Percentiles rank a stretch among this genome's conserved stretches.
Evolutionary conservation across 179 eudicot genomes (phyloP).

Genomic region (Beta lomatogona): DNA sequence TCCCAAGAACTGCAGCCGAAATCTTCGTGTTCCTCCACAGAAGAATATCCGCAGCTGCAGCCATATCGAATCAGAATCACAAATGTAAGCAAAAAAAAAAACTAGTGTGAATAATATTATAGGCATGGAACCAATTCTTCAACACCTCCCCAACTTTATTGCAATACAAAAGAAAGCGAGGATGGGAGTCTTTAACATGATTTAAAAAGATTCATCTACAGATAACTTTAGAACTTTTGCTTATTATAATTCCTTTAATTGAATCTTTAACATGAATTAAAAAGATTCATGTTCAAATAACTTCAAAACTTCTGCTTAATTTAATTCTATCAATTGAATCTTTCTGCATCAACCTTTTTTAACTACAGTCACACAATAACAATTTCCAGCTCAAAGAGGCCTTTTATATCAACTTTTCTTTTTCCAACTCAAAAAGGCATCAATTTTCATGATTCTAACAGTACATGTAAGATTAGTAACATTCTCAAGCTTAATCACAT

Average conservation of each 20-base stretch:
- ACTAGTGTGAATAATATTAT: neutral
- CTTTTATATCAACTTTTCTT: neutral
- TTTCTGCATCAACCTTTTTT: slow-evolving; percentile 1
- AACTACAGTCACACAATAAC: neutral
- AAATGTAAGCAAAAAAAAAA: slow-evolving; percentile 5
- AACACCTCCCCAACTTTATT: neutral
- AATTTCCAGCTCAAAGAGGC: slow-evolving; percentile 10
- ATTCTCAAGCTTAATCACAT: neutral
- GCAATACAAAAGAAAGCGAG: neutral
- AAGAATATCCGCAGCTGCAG: slow-evolving; percentile 83
- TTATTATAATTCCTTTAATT: neutral
- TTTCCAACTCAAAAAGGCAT: neutral
- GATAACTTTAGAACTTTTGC: neutral
- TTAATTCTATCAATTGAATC: neutral
- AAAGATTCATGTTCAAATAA: too few relatives aligned
- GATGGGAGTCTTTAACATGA: neutral
- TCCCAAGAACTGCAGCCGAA: slow-evolving; percentile 66
- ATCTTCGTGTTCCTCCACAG: slow-evolving; percentile 87
- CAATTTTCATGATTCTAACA: neutral
- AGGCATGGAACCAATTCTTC: neutral
- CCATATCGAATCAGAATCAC: slow-evolving; percentile 9
- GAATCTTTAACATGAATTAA: too few relatives aligned
- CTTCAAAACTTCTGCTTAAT: too few relatives aligned
- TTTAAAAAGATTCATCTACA: neutral
- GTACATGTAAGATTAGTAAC: neutral